Base-by-base conservation (phyloP, 768 basidiomycete species). In the Sporobolomyces phaffii region DNA sequence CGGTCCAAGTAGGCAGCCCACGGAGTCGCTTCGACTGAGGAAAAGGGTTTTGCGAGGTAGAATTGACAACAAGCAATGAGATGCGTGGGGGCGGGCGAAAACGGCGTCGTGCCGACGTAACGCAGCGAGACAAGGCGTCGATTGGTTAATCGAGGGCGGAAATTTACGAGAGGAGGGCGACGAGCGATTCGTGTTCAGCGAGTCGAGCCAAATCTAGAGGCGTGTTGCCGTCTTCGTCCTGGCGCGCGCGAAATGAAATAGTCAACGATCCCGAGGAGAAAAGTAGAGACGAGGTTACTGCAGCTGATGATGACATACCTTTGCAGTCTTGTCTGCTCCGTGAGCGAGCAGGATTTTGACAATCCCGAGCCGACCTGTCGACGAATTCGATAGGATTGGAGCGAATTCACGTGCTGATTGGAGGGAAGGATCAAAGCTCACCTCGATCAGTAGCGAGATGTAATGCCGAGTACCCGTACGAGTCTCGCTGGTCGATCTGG, bases 211-310 rank as follows among this genome's bases (percentile, higher is more conserved):
- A 54, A 28, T 66, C 61, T 11, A 70, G 64, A 0, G 69, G 38
- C 0, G 69, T 65, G 36, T 70, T 65, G 28, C 69, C 69, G 24
- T 70, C 69, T n/a, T 65, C 64, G 36, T 70, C 69, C 69, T 70
- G 64, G 22, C 5, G 24, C 1, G 1, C 3, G 2, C 5, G 31
- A 40, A 17, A 11, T 22, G 20, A 29, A 4, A 10, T 20, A 18
- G 14, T 7, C 11, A 5, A 6, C 48, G 36, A 9, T 1, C 22
- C 22, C 15, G 31, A 15, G 26, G 1, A 1, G 24, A 47, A 29
- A 1, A 2, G 2, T 40, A 5, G 9, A 2, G 1, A n/a, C n/a
- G n/a, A n/a, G n/a, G n/a, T n/a, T n/a, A n/a, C n/a, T 14, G 18
- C 18, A 20, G 1, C 8, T 18, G 38, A 2, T 5, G 3, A 13